phyloP scores from a whole-genome alignment of 2,329 filamentous ascomycete species.

The Pyricularia sp. region DNA sequence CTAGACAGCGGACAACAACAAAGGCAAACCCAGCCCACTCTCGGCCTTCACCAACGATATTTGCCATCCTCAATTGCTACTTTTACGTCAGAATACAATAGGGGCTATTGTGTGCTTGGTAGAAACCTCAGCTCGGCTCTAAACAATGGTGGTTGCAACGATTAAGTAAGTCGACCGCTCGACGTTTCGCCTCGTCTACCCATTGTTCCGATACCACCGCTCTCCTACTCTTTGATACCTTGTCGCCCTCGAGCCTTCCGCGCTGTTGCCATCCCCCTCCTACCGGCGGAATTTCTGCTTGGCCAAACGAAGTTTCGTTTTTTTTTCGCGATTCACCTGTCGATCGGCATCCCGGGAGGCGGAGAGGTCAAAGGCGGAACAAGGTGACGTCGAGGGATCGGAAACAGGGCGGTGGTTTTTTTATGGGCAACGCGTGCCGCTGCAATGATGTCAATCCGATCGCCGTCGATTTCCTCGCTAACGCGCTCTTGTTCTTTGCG shows the following conservation, averaged over 20 bases:
- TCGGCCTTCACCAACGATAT: not conserved
- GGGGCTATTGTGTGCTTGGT: not conserved
- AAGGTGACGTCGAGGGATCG: not conserved
- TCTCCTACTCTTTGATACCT: not conserved
- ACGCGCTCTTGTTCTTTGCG: not conserved
- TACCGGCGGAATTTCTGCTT: not conserved
- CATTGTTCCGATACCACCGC: not conserved
- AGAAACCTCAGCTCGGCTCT: conserved; percentile 8
- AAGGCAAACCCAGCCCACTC: not conserved
- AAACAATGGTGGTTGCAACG: conserved; percentile 53
- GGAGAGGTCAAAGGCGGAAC: not conserved
- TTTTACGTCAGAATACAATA: not conserved
- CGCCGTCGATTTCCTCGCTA: not conserved
- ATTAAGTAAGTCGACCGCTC: conserved; percentile 43
- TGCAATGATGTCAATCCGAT: conserved; percentile 3
- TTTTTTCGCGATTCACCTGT: not conserved
- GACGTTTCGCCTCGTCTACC: not conserved
- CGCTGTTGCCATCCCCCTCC: not conserved
- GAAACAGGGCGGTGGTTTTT: not conserved
- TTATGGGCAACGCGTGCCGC: not conserved
- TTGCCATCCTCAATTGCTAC: not conserved
- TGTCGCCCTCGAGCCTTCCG: not conserved
- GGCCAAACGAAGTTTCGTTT: not conserved
- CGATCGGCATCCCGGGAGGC: not conserved
- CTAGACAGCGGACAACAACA: not conserved